A percentile compares a stretch with the other conserved stretches of the same genome.
Evolutionary conservation across 768 basidiomycete species (phyloP).

Genomic region (Mycena vitilis): DNA sequence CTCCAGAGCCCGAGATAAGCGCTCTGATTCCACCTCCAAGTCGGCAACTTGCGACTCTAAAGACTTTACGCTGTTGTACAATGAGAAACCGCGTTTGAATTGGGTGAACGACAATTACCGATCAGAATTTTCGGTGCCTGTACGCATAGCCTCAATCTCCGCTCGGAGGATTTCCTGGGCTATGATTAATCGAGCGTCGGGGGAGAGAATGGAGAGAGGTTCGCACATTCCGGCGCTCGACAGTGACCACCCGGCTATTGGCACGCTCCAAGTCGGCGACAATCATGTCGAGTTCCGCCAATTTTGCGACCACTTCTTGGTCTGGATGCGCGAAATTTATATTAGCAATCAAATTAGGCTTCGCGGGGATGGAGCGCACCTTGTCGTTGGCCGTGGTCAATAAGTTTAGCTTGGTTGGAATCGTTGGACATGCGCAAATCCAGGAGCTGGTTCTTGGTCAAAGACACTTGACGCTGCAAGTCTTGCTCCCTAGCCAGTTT

Average conservation of each 20-base stretch:
- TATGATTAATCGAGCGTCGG: constrained; percentile 9
- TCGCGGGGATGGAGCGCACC: constrained; percentile 55
- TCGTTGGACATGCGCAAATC: constrained; percentile 94
- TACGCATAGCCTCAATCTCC: constrained; percentile 91
- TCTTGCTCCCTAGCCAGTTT: constrained; percentile 81
- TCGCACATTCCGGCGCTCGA: constrained; percentile 92
- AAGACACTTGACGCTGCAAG: constrained; percentile 89
- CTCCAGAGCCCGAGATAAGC: constrained; percentile 74
- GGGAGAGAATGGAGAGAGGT: constrained; percentile 5
- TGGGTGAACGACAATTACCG: constrained; percentile 59
- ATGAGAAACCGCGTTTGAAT: constrained; percentile 10
- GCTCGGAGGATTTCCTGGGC: constrained; percentile 91
- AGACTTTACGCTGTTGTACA: constrained; percentile 65
- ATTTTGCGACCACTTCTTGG: constrained; percentile 89
- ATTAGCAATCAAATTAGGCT: neutral
- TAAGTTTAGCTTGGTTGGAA: constrained; percentile 89
- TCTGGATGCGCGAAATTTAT: constrained; percentile 56
- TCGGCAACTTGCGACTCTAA: constrained; percentile 81
- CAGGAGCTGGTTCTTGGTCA: constrained; percentile 88
- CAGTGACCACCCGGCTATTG: constrained; percentile 91
- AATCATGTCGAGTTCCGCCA: constrained; percentile 95
- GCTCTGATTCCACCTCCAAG: constrained; percentile 81
- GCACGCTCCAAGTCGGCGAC: constrained; percentile 94
- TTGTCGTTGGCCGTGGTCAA: constrained; percentile 92
- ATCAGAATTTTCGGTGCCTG: constrained; percentile 77